Base-by-base conservation (phyloP, 1,139 yeast species). In the Yamadazyma membranifaciens region DNA sequence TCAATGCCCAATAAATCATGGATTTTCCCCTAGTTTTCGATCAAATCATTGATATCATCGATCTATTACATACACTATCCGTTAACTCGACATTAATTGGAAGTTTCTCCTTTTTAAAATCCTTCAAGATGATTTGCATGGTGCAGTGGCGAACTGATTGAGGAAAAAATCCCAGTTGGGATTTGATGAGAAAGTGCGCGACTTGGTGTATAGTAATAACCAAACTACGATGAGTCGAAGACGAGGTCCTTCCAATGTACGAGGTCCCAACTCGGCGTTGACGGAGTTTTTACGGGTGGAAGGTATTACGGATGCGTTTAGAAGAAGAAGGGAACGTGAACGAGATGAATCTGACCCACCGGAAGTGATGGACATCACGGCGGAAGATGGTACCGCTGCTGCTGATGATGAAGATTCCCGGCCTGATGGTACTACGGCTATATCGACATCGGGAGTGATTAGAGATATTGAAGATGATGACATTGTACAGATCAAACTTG, bases 101-200 rank as follows among this genome's bases (percentile, higher is more conserved):
- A 63, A 91, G 80, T 61, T 83, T 87, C 60, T 87, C 91, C 69
- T 92, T 94, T 69, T 91, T 89, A 66, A 92, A 87, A 65, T 92
- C 96, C 62, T 91, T 89, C 62, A 92, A 81, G 41, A 84, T 79
- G 51, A 94, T 73, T 66, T 83, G 86, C 95, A 92, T 89, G 54
- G 2, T 35, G 6, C n/a, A 26, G 36, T 33, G 40, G 40, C 40
- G 28, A 33, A 13, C 24, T 20, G 24, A 20, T 6, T 26, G 28
- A 26, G 28, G 10, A 26, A 9, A 26, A 26, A 26, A 26, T n/a
- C 26, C 26, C n/a, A n/a, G n/a, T n/a, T n/a, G n/a, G n/a, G n/a
- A n/a, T n/a, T n/a, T n/a, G n/a, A n/a, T n/a, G 14, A 31, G 33
- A 20, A 17, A 14, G 31, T 28, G 25, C 25, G 25, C 25, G 25